Percentiles rank a stretch among this genome's conserved stretches.
phyloP scores from a whole-genome alignment of 2,329 filamentous ascomycete genomes.

The Fusarium napiforme region DNA sequence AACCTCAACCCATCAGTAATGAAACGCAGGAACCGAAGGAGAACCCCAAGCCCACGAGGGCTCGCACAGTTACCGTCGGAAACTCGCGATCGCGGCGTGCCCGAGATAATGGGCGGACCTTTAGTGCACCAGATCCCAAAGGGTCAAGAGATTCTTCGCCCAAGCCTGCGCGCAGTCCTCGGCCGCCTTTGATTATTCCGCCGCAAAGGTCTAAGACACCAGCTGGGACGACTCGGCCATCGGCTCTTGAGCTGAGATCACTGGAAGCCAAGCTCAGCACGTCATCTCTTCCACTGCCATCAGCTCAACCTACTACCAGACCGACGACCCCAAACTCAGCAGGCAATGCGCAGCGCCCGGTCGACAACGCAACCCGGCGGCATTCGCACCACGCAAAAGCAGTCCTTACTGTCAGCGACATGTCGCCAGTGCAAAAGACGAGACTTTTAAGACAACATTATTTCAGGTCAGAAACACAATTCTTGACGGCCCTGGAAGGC shows the following conservation, averaged over 20 bases:
- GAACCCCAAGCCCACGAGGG: slow-evolving; percentile 62
- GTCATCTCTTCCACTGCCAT: slow-evolving; percentile 73
- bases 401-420: slow-evolving; percentile 66
- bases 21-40: slow-evolving; percentile 53
- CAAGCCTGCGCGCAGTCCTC: slow-evolving; percentile 43
- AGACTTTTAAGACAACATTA: slow-evolving; percentile 82
- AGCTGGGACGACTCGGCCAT: slow-evolving; percentile 55
- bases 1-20: slow-evolving; percentile 65
- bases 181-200: slow-evolving; percentile 35
- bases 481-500: slow-evolving; percentile 81
- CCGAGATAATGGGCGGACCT: slow-evolving; percentile 57
- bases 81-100: slow-evolving; percentile 62
- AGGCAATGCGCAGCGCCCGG: slow-evolving; percentile 57
- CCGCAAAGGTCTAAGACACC: slow-evolving; percentile 48
- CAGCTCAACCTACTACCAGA: slow-evolving; percentile 62
- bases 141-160: slow-evolving; percentile 43
- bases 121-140: slow-evolving; percentile 57
- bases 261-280: slow-evolving; percentile 73
- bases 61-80: slow-evolving; percentile 71
- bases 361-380: slow-evolving; percentile 63
- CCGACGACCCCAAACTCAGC: slow-evolving; percentile 69
- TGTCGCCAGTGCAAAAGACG: slow-evolving; percentile 75
- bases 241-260: slow-evolving; percentile 63
- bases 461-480: slow-evolving; percentile 83
- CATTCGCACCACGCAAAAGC: slow-evolving; percentile 72